Base-by-base conservation (phyloP, 2,329 filamentous ascomycete genomes). In the Apiospora malaysiana region DNA sequence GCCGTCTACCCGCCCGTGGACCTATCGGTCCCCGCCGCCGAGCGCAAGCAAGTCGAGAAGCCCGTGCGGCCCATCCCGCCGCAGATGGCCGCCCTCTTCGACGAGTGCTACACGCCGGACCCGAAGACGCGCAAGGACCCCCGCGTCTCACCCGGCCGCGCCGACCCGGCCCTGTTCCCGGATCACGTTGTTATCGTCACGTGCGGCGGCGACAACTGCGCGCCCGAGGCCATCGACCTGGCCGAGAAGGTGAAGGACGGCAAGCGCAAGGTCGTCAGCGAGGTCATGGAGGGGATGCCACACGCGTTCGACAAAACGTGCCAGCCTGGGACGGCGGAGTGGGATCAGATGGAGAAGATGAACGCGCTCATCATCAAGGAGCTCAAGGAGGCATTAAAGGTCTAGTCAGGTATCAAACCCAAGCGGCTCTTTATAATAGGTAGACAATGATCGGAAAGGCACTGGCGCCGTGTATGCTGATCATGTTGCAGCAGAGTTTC, bases 91-190 rank as follows among this genome's bases (percentile, higher is more conserved):
- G 46, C 49, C 23, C 42, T 74, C 21, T 72, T 72, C 43, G 72
- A 73, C 51, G 68, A 74, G 43, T 71, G 68, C 46, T 74, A 74
- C 56, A 70, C 69, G 43, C 73, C 73, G 1, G 72, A 75, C 45
- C 40, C 68, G n/a, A 42, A 32, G 18, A 43, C 40, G 18, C 69
- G 72, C 46, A 72, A 25, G 16, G 71, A 74, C 3, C 73, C 74
- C 1, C 69, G 71, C 25, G 63, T 72, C 66, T 74, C 73, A 18
- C 72, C 71, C 14, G 63, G 47, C 12, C 72, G 74, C 18, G 69
- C 74, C 16, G 65, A 72, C 25, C 43, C 69, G 10, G 59, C 69
- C 14, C 66, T 74, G 46, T 75, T 75, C 47, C 72, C 73, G 3
- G 45, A 56, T 2, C n/a, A 43, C 56, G 71, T 73, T 23, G 73